Evolutionary conservation across 2,329 filamentous ascomycete species (phyloP), one percentile per base, ranked within the genome.

Genomic region (Scedosporium apiospermum): DNA sequence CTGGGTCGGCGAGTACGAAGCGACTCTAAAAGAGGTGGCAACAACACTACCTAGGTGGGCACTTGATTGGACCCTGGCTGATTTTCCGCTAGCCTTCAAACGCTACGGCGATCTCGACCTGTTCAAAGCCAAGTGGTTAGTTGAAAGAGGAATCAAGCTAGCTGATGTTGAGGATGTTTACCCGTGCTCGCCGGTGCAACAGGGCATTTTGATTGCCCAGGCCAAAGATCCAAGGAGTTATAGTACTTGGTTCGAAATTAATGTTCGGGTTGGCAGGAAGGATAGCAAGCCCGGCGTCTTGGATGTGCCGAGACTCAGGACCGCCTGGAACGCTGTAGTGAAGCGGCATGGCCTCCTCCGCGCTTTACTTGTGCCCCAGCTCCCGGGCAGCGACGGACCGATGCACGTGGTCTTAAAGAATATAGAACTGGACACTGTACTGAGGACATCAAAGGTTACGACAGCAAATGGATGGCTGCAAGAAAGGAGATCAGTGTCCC

Each of bases 11-110:
- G 26, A 27, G 26, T 27, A 27, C 26, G 26, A 27, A 27, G 26
- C 26, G 26, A 27, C 26, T 27, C 26, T 27, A 27, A 27, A 27
- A 27, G 26, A 27, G 26, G 5, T 27, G 26, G 26, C 26, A 27
- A 27, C 26, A 27, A 27, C 26, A 27, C 26, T 27, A 27, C 26
- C 26, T 27, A 27, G 26, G 26, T 27, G 26, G 26, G 26, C 26
- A 27, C 26, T 27, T 27, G 26, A 27, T 27, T 5, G 26, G 26
- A 78, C 77, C 5, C 67, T 77, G 57, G 72, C 76, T 6, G 77
- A 79, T 61, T 71, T 79, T 3, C 77, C 77, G 1, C 72, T 76
- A 55, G 68, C 80, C 10, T 71, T 77, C 49, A 71, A 77, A 7
- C 75, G 72, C 4, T 76, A 78, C 63, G 74, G 76, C 7, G 75